Conservation (phyloP, 2,329 filamentous ascomycete species). For the Sphaerulina vaccinii region DNA sequence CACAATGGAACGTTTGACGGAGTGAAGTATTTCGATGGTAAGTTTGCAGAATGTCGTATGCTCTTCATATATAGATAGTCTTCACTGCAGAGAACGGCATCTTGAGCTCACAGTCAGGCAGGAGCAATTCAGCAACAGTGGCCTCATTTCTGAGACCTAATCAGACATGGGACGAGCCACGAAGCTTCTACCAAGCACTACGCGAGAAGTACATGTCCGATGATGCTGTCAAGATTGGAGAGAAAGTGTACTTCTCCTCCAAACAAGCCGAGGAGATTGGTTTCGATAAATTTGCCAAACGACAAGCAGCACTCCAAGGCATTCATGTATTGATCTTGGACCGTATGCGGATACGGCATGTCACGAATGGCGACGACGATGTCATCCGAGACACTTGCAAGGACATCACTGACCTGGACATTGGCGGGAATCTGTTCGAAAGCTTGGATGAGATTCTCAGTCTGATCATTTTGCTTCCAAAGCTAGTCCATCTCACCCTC, state of each 20-base stretch:
- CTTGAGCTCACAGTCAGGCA: conserved; percentile 48
- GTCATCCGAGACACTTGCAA: conserved; percentile 59
- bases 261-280: conserved; percentile 93
- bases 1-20: conserved; percentile 83
- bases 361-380: conserved; percentile 20
- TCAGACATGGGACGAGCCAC: conserved; percentile 64
- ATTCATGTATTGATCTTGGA: conserved; percentile 81
- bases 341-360: conserved; percentile 60
- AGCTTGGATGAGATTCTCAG: conserved; percentile 63
- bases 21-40: conserved; percentile 80
- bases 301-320: conserved; percentile 75
- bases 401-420: conserved; percentile 69
- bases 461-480: conserved; percentile 69
- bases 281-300: conserved; percentile 84
- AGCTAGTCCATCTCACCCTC: conserved; percentile 49
- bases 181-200: conserved; percentile 76
- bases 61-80: background rate
- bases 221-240: conserved; percentile 36
- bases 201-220: conserved; percentile 74
- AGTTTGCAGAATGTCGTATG: conserved; percentile 30
- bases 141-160: conserved; percentile 85
- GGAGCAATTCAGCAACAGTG: conserved; percentile 64
- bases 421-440: conserved; percentile 80
- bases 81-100: conserved; percentile 5
- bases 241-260: conserved; percentile 67